These are phyloP conservation scores for Chrysosporium keratinophilum DNA, from an alignment of 2,329 filamentous ascomycete genomes.

Conservation along the genomic window DNA sequence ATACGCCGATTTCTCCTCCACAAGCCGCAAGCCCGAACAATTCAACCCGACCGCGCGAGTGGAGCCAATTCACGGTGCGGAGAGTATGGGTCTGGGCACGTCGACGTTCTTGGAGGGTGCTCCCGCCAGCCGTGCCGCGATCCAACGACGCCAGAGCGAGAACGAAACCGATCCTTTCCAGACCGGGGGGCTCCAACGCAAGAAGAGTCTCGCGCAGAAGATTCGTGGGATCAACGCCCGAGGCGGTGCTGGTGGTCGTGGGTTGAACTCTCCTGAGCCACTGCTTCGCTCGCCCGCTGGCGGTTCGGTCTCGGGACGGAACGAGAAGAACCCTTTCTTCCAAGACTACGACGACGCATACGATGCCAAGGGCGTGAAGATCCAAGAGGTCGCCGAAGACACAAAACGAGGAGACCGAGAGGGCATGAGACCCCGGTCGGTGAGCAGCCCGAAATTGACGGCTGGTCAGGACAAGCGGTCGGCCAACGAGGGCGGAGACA, in stretches of 20 bases:
- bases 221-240: constrained; percentile 71
- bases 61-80: constrained; percentile 70
- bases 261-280: constrained; percentile 46
- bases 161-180: constrained; percentile 41
- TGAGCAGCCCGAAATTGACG: constrained; percentile 50
- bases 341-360: constrained; percentile 63
- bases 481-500: constrained; percentile 21
- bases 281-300: constrained; percentile 21
- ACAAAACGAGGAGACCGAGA: constrained; percentile 18
- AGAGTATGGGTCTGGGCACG: constrained; percentile 75
- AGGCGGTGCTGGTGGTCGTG: constrained; percentile 50
- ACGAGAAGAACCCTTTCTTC: constrained; percentile 68
- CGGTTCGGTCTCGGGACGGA: constrained; percentile 27
- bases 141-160: constrained; percentile 64
- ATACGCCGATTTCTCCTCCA: constrained; percentile 60
- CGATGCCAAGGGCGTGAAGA: constrained; percentile 52
- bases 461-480: constrained; percentile 37
- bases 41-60: constrained; percentile 60
- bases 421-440: constrained; percentile 35
- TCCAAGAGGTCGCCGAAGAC: constrained; percentile 42
- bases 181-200: constrained; percentile 59
- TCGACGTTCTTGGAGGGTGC: constrained; percentile 94
- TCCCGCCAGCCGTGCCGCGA: constrained; percentile 69
- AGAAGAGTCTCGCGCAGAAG: constrained; percentile 89
- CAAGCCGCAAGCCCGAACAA: constrained; percentile 21